phyloP scores from a whole-genome alignment of 441 rosid species.

The Pelargonium myrrhifolium region DNA sequence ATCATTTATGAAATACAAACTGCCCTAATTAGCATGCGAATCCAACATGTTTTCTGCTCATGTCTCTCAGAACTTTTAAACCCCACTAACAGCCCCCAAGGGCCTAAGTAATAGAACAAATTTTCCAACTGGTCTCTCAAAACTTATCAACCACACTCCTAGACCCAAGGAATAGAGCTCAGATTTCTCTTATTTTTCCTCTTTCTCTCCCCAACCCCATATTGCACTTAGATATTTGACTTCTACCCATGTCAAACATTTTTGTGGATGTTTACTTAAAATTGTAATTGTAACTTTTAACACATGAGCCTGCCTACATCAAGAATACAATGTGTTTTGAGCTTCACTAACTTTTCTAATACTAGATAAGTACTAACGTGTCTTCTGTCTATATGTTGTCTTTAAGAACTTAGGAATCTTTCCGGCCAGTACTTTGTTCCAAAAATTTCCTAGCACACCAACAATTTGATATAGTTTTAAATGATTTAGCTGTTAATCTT shows the following conservation, averaged over 20 bases:
- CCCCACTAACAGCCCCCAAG: background rate
- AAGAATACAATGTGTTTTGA: background rate
- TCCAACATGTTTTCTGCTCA: background rate
- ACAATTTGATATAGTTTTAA: background rate
- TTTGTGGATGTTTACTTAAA: background rate
- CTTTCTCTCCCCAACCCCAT: background rate
- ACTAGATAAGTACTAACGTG: no score
- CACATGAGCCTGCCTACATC: background rate
- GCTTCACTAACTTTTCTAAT: no score
- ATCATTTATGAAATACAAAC: no score
- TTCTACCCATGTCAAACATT: background rate
- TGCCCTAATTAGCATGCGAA: background rate
- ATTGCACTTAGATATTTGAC: conserved; percentile 1
- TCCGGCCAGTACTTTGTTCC: background rate
- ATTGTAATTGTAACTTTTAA: background rate
- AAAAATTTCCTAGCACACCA: background rate
- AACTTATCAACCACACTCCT: background rate
- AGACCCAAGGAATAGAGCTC: background rate
- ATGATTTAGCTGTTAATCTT: background rate
- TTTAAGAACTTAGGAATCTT: background rate
- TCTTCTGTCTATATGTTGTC: no score
- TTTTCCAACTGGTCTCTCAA: background rate
- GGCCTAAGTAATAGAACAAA: background rate
- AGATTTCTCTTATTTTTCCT: background rate
- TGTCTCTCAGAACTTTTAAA: background rate